Evolutionary conservation across 352 stramenopile genomes (phyloP), one percentile per base, ranked within the genome.

Genomic region (Globisporangium yorkense): DNA sequence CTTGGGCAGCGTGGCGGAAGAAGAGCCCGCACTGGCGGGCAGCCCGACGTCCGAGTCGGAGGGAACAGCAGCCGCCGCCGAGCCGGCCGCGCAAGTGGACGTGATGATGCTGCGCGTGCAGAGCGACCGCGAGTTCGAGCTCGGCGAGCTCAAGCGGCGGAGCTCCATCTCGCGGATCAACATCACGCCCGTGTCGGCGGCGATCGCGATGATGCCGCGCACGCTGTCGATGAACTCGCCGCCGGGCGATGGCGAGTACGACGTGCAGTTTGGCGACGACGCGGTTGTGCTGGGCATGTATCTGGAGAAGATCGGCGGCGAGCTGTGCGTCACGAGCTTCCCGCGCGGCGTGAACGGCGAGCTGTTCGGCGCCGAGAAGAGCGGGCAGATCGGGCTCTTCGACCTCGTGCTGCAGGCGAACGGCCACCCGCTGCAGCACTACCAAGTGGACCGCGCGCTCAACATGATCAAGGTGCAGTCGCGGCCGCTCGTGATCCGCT

Each of bases 381-480:
- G 77, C 48, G 78, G 81, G 9, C 66, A 87, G 56, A 93, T 93
- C 44, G 67, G 67, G 18, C 61, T 90, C 9, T 89, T 88, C 45
- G 84, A 93, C 62, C 65, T 75, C 18, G 55, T 93, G 15, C 49
- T 93, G 46, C 83, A 90, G 54, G 84, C 84, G 31, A 93, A 93
- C 33, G 84, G 84, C 39, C 84, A 93, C 52, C 80, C 80, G 33
- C 69, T 93, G 44, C 79, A 90, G 57, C 84, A 93, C 52, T 93
- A 93, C 60, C 72, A 86, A 31, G 81, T 92, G 40, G 81, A 93
- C 50, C 78, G 84, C 33, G 84, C 81, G 2, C 65, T 93, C 39
- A 91, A 93, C 65, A 89, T 93, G 79, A 89, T 93, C 58, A 89
- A 90, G 58, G 84, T 74, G 39, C 84, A 93, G 65, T 80, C 65